phyloP scores from a whole-genome alignment of 208 protist genomes.

The Acanthamoeba lenticulata region DNA sequence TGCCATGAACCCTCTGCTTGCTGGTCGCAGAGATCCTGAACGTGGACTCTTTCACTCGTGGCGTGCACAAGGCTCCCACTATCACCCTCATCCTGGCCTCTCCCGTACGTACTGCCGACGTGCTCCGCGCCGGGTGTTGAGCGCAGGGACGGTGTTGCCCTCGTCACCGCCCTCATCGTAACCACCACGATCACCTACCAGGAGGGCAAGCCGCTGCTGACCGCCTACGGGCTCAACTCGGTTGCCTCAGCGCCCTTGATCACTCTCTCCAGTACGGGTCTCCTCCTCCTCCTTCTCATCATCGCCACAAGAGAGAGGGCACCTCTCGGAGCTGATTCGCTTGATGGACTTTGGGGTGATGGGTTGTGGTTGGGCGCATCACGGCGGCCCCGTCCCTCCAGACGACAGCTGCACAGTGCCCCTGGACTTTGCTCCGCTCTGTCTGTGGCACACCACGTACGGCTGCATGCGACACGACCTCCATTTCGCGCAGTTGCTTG shows the following conservation, averaged over 20 bases:
- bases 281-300: background rate
- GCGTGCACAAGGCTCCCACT: background rate
- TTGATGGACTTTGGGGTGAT: too few relatives aligned
- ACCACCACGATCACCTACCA: background rate
- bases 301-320: background rate
- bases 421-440: background rate
- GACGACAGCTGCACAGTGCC: background rate
- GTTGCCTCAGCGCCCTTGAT: background rate
- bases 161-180: too few relatives aligned
- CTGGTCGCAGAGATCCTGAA: background rate
- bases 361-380: too few relatives aligned
- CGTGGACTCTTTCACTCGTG: background rate
- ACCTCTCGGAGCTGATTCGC: too few relatives aligned
- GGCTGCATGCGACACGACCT: too few relatives aligned
- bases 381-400: background rate
- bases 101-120: background rate
- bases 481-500: too few relatives aligned
- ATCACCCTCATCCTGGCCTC: background rate
- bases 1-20: too few relatives aligned
- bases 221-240: background rate
- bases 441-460: background rate
- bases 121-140: too few relatives aligned
- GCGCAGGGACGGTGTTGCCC: too few relatives aligned
- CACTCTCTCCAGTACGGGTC: background rate
- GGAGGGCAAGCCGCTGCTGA: background rate